These are phyloP conservation scores for Ophioceras dolichostomum DNA, from an alignment of 2,329 filamentous ascomycete genomes.

Conservation along the genomic window DNA sequence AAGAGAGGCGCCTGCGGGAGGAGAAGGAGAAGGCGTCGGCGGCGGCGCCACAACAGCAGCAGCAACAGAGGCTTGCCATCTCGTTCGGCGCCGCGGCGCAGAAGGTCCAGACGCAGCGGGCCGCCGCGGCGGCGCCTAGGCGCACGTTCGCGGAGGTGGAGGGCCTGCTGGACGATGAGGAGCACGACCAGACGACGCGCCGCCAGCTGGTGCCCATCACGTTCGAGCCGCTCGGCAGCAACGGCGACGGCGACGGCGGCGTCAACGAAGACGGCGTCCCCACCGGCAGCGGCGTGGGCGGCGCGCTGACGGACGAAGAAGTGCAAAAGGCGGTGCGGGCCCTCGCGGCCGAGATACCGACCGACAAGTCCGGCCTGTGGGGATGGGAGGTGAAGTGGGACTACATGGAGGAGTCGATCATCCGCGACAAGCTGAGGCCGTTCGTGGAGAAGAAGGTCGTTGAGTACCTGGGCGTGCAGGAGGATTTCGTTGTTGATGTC, in stretches of 20 bases:
- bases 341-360: slow-evolving; percentile 81
- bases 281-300: too few species aligned
- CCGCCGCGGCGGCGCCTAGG: slow-evolving; percentile 44
- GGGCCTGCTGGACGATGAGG: slow-evolving; percentile 88
- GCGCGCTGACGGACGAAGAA: slow-evolving; percentile 70
- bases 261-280: too few species aligned
- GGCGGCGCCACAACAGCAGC: slow-evolving; percentile 48
- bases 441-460: slow-evolving; percentile 98
- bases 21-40: slow-evolving; percentile 40
- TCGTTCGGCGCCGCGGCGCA: slow-evolving; percentile 84
- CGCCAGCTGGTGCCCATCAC: slow-evolving; percentile 73
- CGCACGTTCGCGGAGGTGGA: slow-evolving; percentile 90
- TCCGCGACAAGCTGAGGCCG: slow-evolving; percentile 77
- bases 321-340: slow-evolving; percentile 68
- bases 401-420: slow-evolving; percentile 67
- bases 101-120: slow-evolving; percentile 46
- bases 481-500: slow-evolving; percentile 87
- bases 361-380: slow-evolving; percentile 77
- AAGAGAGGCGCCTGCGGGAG: slow-evolving; percentile 56
- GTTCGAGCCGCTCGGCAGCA: slow-evolving; percentile 57
- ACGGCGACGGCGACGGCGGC: too few species aligned
- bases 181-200: slow-evolving; percentile 58
- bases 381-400: slow-evolving; percentile 91
- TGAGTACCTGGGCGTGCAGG: slow-evolving; percentile 90
- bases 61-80: slow-evolving; percentile 84